phyloP scores from a whole-genome alignment of 441 rosid species.

The Pelargonium cotyledonis region DNA sequence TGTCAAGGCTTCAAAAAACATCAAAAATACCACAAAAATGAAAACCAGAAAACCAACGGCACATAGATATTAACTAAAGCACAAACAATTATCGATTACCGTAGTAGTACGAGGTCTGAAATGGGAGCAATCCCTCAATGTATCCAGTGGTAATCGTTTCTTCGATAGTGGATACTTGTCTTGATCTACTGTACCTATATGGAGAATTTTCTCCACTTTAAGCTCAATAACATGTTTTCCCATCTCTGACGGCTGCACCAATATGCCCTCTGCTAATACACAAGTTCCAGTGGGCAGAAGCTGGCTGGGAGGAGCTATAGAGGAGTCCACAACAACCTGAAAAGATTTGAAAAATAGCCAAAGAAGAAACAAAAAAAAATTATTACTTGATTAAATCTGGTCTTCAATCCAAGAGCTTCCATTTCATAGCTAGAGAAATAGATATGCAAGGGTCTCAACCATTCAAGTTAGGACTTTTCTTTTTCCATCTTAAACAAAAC shows the following conservation, averaged over 20 bases:
- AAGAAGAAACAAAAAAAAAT: not conserved
- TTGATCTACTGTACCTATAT: constrained; percentile 59
- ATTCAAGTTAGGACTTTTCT: no score
- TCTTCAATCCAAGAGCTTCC: not conserved
- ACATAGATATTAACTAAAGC: not conserved
- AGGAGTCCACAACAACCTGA: constrained; percentile 69
- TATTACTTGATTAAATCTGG: no score
- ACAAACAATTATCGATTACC: constrained; percentile 25
- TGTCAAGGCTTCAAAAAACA: no score
- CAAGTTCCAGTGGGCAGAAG: constrained; percentile 56
- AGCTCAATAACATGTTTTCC: constrained; percentile 47
- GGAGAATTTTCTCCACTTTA: constrained; percentile 56
- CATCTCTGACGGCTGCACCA: constrained; percentile 25
- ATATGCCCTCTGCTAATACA: constrained; percentile 59
- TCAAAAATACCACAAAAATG: no score
- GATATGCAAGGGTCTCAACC: no score
- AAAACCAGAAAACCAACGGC: no score
- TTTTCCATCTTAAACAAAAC: no score
- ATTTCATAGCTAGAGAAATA: not conserved
- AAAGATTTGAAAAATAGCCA: not conserved
- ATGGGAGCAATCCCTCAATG: constrained; percentile 59
- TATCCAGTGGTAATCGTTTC: constrained; percentile 64
- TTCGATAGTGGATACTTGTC: constrained; percentile 55
- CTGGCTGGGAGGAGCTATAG: constrained; percentile 33
- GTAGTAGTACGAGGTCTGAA: constrained; percentile 83